Conservation (phyloP, 176 grass and related monocot species). For the Carex cristatella region DNA sequence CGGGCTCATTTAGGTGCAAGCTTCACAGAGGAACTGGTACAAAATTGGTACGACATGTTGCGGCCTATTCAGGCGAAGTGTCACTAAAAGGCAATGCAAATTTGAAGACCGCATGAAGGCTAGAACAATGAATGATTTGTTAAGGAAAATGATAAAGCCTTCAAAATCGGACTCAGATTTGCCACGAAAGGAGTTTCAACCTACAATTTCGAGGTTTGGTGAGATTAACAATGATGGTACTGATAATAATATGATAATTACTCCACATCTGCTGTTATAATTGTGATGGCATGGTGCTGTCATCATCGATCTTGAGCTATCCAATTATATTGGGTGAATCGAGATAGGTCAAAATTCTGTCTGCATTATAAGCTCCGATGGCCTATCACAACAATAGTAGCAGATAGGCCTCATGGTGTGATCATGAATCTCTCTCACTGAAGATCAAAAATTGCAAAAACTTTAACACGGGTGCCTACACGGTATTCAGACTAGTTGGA, state of each 20-base stretch:
- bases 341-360: background rate
- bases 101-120: background rate
- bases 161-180: background rate
- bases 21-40: conserved; percentile 33
- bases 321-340: background rate
- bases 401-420: background rate
- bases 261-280: background rate
- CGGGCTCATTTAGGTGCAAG: conserved; percentile 66
- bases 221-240: background rate
- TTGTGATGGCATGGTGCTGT: background rate
- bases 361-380: background rate
- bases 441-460: background rate
- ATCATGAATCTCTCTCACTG: background rate
- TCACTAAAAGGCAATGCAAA: background rate
- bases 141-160: conserved; percentile 2
- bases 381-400: background rate
- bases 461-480: background rate
- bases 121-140: background rate
- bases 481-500: background rate
- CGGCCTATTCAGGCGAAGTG: background rate
- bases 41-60: background rate
- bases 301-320: background rate
- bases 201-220: conserved; percentile 8
- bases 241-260: background rate
- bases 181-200: background rate